A percentile compares a stretch with the other conserved stretches of the same genome.
phyloP scores from a whole-genome alignment of 2,329 filamentous ascomycete species.

The Alternaria hordeiaustralica region DNA sequence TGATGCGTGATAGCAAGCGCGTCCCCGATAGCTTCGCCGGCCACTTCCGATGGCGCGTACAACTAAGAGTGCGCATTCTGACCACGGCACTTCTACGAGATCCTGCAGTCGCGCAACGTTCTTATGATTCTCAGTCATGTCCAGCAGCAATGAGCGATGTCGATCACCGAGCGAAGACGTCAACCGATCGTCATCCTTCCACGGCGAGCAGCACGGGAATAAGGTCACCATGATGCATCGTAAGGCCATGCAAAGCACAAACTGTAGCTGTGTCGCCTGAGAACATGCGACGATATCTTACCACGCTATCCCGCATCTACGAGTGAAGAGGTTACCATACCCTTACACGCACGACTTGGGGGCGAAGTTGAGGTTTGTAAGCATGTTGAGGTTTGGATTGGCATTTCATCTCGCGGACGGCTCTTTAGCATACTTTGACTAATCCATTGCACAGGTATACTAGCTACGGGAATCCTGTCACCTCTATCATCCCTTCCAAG shows the following conservation, averaged over 20 bases:
- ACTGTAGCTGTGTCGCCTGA: background rate
- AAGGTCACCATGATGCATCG: background rate
- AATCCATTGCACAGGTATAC: background rate
- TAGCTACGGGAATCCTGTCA: background rate
- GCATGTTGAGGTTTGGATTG: background rate
- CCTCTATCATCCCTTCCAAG: background rate
- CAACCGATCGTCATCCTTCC: constrained; percentile 1
- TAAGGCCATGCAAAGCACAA: background rate
- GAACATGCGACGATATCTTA: background rate
- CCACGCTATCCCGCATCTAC: background rate
- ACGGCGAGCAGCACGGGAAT: background rate
- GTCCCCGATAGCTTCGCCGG: constrained; percentile 14
- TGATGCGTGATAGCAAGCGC: constrained; percentile 14
- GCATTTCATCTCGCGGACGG: background rate
- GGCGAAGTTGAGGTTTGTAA: background rate
- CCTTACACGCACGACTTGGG: background rate
- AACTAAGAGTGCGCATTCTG: background rate
- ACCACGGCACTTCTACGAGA: background rate
- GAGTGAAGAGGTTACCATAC: background rate
- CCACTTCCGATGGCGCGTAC: constrained; percentile 13
- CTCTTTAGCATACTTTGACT: background rate
- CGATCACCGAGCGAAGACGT: constrained; percentile 4
- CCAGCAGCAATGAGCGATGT: background rate
- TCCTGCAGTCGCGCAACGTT: background rate
- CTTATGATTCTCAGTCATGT: background rate